Conservation (phyloP, 129 eudicot species). For the Apium graveolens region DNA sequence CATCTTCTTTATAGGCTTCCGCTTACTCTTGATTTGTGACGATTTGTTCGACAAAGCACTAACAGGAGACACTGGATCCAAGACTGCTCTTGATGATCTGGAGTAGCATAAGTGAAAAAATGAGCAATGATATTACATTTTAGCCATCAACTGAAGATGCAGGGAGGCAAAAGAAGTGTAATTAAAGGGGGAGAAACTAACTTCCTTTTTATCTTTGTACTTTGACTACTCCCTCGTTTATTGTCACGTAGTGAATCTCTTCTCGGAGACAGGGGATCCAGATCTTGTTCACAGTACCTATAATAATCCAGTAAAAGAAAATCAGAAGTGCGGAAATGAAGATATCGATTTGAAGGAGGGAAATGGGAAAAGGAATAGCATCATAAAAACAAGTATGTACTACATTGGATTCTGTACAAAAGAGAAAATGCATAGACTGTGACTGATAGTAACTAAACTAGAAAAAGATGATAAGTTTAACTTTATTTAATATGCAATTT, state of each 20-base stretch:
- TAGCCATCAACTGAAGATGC: neutral
- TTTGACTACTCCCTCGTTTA: constrained; percentile 4
- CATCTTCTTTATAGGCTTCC: constrained; percentile 5
- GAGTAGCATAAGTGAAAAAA: neutral
- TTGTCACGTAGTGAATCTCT: neutral
- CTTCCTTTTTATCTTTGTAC: neutral
- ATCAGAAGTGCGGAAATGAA: neutral
- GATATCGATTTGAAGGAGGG: neutral
- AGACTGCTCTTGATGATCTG: constrained; percentile 9
- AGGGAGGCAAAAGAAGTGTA: neutral
- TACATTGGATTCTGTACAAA: neutral
- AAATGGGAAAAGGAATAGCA: neutral
- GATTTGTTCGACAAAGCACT: neutral
- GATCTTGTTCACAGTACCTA: constrained; percentile 11
- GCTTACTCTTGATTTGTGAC: neutral
- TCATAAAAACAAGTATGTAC: neutral
- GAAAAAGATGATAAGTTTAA: neutral
- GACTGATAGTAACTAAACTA: neutral
- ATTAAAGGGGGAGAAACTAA: neutral
- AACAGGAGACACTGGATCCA: constrained; percentile 8
- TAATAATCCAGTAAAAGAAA: neutral
- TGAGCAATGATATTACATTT: neutral
- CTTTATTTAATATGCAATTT: neutral
- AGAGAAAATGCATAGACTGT: neutral
- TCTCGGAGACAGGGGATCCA: constrained; percentile 6